Evolutionary conservation across 345 rosid genomes (phyloP).

Genomic region (Lagerstroemia speciosa): DNA sequence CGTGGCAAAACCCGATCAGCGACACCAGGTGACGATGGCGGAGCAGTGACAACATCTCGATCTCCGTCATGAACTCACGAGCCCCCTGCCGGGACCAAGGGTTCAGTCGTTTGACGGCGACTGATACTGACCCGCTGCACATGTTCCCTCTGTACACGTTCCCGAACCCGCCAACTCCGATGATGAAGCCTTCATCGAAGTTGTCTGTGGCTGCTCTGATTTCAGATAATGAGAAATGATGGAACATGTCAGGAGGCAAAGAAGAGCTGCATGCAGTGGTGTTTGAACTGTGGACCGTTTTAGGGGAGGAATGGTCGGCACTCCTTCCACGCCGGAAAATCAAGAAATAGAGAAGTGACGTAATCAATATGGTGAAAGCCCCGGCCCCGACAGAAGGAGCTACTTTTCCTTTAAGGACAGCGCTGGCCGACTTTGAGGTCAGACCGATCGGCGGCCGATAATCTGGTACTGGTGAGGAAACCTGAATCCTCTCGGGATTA

Average conservation of each 20-base stretch:
- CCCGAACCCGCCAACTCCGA: slow-evolving; percentile 40
- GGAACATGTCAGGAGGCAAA: slow-evolving; percentile 16
- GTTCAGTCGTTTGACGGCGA: slow-evolving; percentile 35
- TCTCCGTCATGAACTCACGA: slow-evolving; percentile 33
- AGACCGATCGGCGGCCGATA: not conserved
- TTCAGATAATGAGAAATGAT: slow-evolving; percentile 26
- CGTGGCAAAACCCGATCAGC: slow-evolving; percentile 36
- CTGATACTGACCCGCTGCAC: slow-evolving; percentile 14
- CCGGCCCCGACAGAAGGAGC: not conserved
- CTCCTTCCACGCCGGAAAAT: not conserved
- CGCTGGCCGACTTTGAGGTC: not conserved
- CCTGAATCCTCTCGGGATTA: slow-evolving; percentile 14
- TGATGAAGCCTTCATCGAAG: slow-evolving; percentile 15
- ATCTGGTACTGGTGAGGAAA: not conserved
- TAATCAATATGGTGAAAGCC: not conserved
- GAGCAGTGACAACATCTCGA: slow-evolving; percentile 31
- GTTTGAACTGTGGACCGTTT: not conserved
- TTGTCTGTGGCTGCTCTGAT: slow-evolving; percentile 21
- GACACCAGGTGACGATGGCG: slow-evolving; percentile 31
- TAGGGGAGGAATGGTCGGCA: not conserved
- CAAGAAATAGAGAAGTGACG: not conserved
- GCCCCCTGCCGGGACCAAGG: slow-evolving; percentile 30
- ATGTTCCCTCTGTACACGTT: slow-evolving; percentile 28
- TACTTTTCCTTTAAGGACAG: not conserved
- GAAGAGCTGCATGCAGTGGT: not conserved